Evolutionary conservation across 2,329 filamentous ascomycete genomes (phyloP), one percentile per base, ranked within the genome.

Genomic region (Cercospora zeae-maydis): DNA sequence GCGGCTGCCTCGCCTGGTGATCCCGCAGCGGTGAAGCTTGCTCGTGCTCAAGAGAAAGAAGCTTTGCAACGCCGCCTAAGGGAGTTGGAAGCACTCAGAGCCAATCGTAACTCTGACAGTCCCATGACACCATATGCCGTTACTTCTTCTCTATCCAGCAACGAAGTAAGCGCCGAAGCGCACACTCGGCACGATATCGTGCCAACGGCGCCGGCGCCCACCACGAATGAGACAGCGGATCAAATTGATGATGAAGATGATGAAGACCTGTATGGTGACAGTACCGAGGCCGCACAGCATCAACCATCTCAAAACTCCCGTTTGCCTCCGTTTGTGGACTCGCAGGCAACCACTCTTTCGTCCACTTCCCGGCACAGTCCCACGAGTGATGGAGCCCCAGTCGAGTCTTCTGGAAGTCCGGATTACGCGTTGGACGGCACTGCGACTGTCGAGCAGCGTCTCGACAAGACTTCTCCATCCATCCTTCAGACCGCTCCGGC

Each of bases 231-330:
- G 16, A 9, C 16, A 6, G 30, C 42, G n/a, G 62, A 57, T 14
- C 59, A 64, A 9, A 55, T 63, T 21, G 65, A 64, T 10, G 65
- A 64, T 21, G 62, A 58, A 14, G 59, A 62, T 31, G 64, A 66
- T n/a, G 62, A 63, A 49, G 59, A 62, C 45, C 37, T 64, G 14
- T 64, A 66, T 37, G 62, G 57, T 39, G 62, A 56, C 11, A 53
- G 19, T 36, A 47, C 37, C 36, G 56, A 36, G 19, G n/a, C 13
- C 14, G 34, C 33, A 14, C 58, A 16, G 11, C 30, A 45, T 57
- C 58, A 53, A 16, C 24, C 36, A 14, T 13, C 53, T 21, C 53
- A 55, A 16, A 24, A 37, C 16, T 24, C 45, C 27, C 42, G 42
- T 36, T 19, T 31, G 27, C 45, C 30, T 9, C 16, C 31, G 9